Percentiles rank a stretch among this genome's conserved stretches.
Conservation (phyloP, 1,284 basidiomycete species). For the Dichomitus squalens region DNA sequence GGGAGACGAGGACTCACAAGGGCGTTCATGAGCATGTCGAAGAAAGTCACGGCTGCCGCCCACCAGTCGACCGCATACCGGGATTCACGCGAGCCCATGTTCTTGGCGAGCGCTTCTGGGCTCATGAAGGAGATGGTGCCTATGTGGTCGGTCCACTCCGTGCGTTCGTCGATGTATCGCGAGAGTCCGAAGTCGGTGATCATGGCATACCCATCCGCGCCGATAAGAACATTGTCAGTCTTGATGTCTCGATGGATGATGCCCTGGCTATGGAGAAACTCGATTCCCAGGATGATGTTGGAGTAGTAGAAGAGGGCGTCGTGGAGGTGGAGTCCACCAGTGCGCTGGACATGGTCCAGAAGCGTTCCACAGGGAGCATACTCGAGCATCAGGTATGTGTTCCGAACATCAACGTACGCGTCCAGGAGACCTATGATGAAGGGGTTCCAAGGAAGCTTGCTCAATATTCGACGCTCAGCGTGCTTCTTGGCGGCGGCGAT, state of each 20-base stretch:
- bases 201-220: slow-evolving; percentile 60
- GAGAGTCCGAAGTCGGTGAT: slow-evolving; percentile 76
- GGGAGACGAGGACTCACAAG: slow-evolving; percentile 39
- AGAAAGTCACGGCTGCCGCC: slow-evolving; percentile 74
- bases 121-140: slow-evolving; percentile 70
- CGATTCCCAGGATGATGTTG: slow-evolving; percentile 69
- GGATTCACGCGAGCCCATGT: background rate
- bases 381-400: slow-evolving; percentile 53
- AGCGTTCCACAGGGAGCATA: slow-evolving; percentile 46
- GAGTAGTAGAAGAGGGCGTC: slow-evolving; percentile 51
- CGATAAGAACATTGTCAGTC: slow-evolving; percentile 81
- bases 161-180: slow-evolving; percentile 50
- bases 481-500: slow-evolving; percentile 31
- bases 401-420: slow-evolving; percentile 45
- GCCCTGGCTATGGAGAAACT: slow-evolving; percentile 71
- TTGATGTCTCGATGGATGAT: slow-evolving; percentile 88
- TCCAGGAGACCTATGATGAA: slow-evolving; percentile 49
- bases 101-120: slow-evolving; percentile 4
- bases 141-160: slow-evolving; percentile 45
- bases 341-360: slow-evolving; percentile 35
- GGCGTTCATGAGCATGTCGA: slow-evolving; percentile 70
- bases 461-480: slow-evolving; percentile 43
- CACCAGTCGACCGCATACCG: slow-evolving; percentile 51
- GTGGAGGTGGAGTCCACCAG: slow-evolving; percentile 35
- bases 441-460: slow-evolving; percentile 50